These are phyloP conservation scores for Trichoderma reesei DNA, from an alignment of 495 filamentous ascomycete genomes.

Conservation along the genomic window DNA sequence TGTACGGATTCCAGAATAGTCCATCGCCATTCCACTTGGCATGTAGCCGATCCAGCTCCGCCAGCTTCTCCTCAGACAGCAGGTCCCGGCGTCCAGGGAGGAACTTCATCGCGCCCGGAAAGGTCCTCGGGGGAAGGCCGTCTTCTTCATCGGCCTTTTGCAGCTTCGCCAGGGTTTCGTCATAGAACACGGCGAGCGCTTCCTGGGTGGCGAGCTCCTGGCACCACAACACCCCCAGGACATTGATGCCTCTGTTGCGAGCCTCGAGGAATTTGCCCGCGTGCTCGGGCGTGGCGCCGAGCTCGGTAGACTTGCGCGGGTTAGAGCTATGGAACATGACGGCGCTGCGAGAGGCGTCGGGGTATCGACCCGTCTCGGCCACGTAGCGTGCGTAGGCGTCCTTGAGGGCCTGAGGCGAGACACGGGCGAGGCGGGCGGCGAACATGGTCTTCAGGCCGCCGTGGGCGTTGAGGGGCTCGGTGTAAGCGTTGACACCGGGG, in stretches of 20 bases:
- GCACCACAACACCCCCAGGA: conserved; percentile 8
- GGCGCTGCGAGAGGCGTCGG: conserved; percentile 6
- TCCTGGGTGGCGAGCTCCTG: conserved; percentile 7
- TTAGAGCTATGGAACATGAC: conserved; percentile 5
- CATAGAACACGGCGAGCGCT: conserved; percentile 8
- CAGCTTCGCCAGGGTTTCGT: conserved; percentile 16
- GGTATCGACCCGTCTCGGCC: conserved; percentile 12
- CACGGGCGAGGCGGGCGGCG: conserved; percentile 5
- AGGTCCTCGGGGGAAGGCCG: conserved; percentile 17
- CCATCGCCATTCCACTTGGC: conserved; percentile 12
- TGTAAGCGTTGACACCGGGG: conserved; percentile 10
- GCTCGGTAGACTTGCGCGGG: background rate
- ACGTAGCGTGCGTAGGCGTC: conserved; percentile 10
- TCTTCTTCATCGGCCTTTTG: conserved; percentile 18
- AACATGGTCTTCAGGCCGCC: conserved; percentile 13
- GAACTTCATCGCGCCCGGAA: conserved; percentile 18
- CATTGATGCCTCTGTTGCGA: conserved; percentile 14
- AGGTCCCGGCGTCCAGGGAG: conserved; percentile 20
- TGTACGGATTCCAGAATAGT: conserved; percentile 15
- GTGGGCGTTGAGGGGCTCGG: conserved; percentile 12
- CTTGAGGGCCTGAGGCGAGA: conserved; percentile 7
- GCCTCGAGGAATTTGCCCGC: conserved; percentile 12
- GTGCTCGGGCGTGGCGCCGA: conserved; percentile 7
- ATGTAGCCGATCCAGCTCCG: conserved; percentile 11
- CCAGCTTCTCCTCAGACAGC: conserved; percentile 19